These are phyloP conservation scores for Rhinocladiella mackenziei DNA, from an alignment of 2,329 filamentous ascomycete species.

Conservation along the genomic window DNA sequence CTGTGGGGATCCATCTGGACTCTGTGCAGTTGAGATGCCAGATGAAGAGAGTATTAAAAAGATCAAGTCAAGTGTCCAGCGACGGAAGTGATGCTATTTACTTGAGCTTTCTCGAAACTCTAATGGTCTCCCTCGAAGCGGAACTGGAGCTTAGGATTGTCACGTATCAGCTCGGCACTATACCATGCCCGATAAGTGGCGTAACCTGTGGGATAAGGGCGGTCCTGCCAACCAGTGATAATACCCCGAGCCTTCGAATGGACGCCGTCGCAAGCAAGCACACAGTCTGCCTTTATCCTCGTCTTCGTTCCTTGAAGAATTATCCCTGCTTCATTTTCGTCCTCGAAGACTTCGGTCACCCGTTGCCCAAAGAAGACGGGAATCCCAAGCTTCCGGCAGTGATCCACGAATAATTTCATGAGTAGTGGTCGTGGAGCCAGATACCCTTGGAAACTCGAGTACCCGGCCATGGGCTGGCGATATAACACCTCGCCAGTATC, in stretches of 20 bases:
- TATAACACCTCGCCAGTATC: conserved; percentile 34
- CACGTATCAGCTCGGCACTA: conserved; percentile 34
- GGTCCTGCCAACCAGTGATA: conserved; percentile 38
- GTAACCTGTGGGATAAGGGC: conserved; percentile 33
- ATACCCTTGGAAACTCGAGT: conserved; percentile 3
- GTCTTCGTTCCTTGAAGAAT: conserved; percentile 32
- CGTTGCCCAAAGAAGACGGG: conserved; percentile 32
- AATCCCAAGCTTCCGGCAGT: conserved; percentile 42
- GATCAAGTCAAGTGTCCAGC: no score
- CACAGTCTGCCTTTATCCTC: conserved; percentile 45
- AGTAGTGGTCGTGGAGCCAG: conserved; percentile 49
- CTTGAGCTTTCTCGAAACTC: no score
- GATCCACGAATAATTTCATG: conserved; percentile 56
- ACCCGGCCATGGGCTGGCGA: conserved; percentile 27
- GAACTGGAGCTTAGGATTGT: conserved; percentile 5
- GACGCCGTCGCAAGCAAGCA: conserved; percentile 50
- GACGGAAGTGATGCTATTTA: no score
- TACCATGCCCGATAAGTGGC: conserved; percentile 30
- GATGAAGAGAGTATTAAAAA: no score
- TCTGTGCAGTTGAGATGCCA: no score
- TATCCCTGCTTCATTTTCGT: conserved; percentile 29
- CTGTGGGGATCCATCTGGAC: not conserved
- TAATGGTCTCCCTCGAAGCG: not conserved
- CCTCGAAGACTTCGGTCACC: conserved; percentile 33
- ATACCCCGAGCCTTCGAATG: conserved; percentile 50